Conservation (phyloP, 768 basidiomycete species). For the Tephrocybe sp. region DNA sequence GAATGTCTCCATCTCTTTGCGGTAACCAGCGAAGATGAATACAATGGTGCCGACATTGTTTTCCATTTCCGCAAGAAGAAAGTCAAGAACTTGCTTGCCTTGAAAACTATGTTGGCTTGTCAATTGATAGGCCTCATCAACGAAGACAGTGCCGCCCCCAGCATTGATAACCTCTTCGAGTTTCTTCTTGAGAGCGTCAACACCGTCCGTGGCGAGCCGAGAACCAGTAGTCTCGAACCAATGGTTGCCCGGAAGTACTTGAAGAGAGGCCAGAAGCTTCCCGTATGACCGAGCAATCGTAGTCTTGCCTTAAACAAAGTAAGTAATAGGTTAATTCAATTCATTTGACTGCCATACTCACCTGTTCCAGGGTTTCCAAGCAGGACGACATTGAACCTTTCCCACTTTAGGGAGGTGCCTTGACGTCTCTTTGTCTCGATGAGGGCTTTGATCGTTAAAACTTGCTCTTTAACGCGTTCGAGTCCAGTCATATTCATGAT, state of each 20-base stretch:
- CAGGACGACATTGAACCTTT: slow-evolving; percentile 61
- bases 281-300: slow-evolving; percentile 67
- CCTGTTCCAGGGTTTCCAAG: slow-evolving; percentile 79
- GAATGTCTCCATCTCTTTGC: slow-evolving; percentile 73
- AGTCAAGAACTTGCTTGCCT: slow-evolving; percentile 65
- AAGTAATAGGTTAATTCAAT: background rate
- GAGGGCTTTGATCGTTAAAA: slow-evolving; percentile 59
- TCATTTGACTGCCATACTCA: slow-evolving; percentile 25
- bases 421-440: slow-evolving; percentile 60
- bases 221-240: slow-evolving; percentile 70
- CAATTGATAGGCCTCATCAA: slow-evolving; percentile 75
- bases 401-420: slow-evolving; percentile 46
- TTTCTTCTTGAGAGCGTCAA: slow-evolving; percentile 48
- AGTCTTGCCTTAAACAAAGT: slow-evolving; percentile 53
- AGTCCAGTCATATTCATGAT: slow-evolving; percentile 74
- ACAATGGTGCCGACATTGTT: slow-evolving; percentile 63
- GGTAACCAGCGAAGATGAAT: slow-evolving; percentile 73
- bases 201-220: slow-evolving; percentile 55
- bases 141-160: slow-evolving; percentile 67
- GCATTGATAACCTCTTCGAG: slow-evolving; percentile 44
- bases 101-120: slow-evolving; percentile 43
- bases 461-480: slow-evolving; percentile 60
- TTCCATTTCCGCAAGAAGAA: slow-evolving; percentile 74
- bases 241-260: slow-evolving; percentile 48
- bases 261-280: slow-evolving; percentile 56